Evolutionary conservation across 2,329 filamentous ascomycete species (phyloP).

Genomic region (Sclerotinia nivalis): DNA sequence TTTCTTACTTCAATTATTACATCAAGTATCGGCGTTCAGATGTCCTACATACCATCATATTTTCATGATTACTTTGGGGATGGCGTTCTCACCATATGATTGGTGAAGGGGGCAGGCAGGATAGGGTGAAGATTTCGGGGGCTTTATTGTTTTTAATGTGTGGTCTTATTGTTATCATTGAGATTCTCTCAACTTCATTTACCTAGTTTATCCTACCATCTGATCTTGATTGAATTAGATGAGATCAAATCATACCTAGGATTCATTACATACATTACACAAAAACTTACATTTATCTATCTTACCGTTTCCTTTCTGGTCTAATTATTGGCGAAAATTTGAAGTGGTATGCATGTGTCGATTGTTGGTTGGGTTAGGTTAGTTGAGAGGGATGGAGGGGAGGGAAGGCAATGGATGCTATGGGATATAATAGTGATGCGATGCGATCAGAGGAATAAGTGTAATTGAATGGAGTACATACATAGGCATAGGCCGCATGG

Average conservation of each 20-base stretch:
- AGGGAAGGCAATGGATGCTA: neutral
- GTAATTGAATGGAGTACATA: neutral
- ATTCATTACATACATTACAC: neutral
- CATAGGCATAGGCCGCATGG: too few species aligned
- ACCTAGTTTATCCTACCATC: neutral
- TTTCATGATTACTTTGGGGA: slow-evolving; percentile 6
- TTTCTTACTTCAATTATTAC: neutral
- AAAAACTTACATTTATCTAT: neutral
- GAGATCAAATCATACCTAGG: neutral
- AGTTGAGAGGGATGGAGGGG: too few species aligned
- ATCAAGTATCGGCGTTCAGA: slow-evolving; percentile 11
- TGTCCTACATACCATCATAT: slow-evolving; percentile 4
- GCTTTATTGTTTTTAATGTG: neutral
- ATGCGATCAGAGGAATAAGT: neutral
- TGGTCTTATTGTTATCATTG: neutral
- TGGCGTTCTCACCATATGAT: slow-evolving; percentile 14
- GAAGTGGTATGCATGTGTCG: neutral
- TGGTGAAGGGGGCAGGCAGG: slow-evolving; percentile 6
- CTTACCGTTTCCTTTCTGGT: neutral
- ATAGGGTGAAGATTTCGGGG: neutral
- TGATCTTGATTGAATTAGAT: neutral
- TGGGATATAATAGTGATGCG: too few species aligned
- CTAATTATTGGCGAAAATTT: neutral
- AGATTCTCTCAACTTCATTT: neutral
- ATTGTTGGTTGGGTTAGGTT: neutral